These are phyloP conservation scores for Penicillium egyptiacum DNA, from an alignment of 495 filamentous ascomycete genomes.

Conservation along the genomic window DNA sequence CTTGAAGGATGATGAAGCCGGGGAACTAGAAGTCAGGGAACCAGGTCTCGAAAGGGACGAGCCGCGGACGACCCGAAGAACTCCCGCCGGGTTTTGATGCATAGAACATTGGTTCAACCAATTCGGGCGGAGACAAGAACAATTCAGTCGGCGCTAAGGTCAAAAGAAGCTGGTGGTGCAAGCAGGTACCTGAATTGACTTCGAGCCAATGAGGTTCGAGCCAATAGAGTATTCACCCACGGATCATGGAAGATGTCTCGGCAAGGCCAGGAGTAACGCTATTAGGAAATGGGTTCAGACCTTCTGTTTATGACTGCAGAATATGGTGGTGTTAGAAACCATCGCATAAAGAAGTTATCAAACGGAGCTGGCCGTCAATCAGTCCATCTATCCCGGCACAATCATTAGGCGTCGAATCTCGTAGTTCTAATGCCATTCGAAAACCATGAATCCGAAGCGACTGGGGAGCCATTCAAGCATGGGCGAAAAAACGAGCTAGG, in stretches of 20 bases:
- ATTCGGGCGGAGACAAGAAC: conserved; percentile 44
- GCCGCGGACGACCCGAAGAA: conserved; percentile 14
- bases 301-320: not conserved
- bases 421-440: not conserved
- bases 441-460: not conserved
- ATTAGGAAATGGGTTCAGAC: not conserved
- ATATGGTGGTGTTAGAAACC: not conserved
- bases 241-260: conserved; percentile 11
- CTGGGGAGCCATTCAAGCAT: not conserved
- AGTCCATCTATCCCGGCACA: not conserved
- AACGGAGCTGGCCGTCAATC: not conserved
- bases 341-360: not conserved
- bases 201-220: not conserved
- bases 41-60: conserved; percentile 11
- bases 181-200: not conserved
- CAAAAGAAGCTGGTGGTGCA: not conserved
- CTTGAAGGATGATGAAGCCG: not conserved
- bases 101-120: conserved; percentile 22
- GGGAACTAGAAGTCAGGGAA: not conserved
- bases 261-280: conserved; percentile 5
- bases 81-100: conserved; percentile 26
- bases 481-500: not conserved
- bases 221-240: not conserved
- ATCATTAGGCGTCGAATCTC: not conserved
- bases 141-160: conserved; percentile 3